A percentile compares a stretch with the other conserved stretches of the same genome.
phyloP scores from a whole-genome alignment of 441 rosid species.

The Oxalis stricta region DNA sequence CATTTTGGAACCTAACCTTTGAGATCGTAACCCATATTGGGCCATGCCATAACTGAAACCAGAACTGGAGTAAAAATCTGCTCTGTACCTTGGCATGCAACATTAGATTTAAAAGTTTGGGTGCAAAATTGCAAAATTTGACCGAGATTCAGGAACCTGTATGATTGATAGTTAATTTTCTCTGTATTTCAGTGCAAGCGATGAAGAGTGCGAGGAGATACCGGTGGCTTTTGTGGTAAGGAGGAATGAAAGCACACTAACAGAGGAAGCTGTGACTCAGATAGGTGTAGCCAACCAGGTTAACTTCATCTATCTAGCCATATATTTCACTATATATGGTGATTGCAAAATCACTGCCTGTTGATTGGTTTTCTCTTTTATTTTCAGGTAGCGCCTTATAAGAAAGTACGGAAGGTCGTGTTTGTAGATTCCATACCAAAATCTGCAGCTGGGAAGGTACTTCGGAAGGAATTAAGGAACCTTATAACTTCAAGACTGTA shows the following conservation, averaged over 20 bases:
- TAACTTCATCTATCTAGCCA: too few species aligned
- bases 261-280: slow-evolving; percentile 37
- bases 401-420: slow-evolving; percentile 69
- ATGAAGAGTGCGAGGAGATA: slow-evolving; percentile 57
- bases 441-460: slow-evolving; percentile 79
- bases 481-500: slow-evolving; percentile 33
- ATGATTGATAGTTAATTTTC: too few species aligned
- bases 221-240: slow-evolving; percentile 78
- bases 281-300: slow-evolving; percentile 66
- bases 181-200: slow-evolving; percentile 21
- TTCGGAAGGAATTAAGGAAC: slow-evolving; percentile 51
- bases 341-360: neutral
- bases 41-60: too few species aligned
- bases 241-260: slow-evolving; percentile 32
- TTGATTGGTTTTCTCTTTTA: neutral
- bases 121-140: too few species aligned
- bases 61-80: too few species aligned
- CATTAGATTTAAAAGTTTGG: too few species aligned
- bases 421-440: slow-evolving; percentile 51
- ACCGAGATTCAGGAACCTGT: too few species aligned
- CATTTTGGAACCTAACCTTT: too few species aligned
- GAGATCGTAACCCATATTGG: too few species aligned
- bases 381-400: slow-evolving; percentile 63
- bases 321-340: too few species aligned
- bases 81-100: too few species aligned